Evolutionary conservation across 2,329 filamentous ascomycete genomes (phyloP), one percentile per base, ranked within the genome.

Genomic region (Diplodia sapinea): DNA sequence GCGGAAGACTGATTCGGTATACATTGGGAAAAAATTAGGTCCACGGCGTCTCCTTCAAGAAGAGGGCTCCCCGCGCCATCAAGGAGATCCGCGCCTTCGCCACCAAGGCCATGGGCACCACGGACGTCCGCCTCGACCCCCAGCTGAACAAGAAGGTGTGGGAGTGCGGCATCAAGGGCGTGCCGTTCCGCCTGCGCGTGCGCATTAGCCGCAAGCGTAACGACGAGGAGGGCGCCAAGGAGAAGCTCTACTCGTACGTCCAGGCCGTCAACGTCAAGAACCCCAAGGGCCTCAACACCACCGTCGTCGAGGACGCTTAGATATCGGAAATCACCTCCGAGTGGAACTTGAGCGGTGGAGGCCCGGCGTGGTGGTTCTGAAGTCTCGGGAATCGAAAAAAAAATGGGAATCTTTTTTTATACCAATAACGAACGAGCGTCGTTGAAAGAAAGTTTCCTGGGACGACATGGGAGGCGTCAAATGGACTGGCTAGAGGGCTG

Each of bases 61-160:
- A 99, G 93, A 89, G 95, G 82, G 96, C 96, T 82, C 95, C 95
- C 82, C 88, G 89, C 80, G 95, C 95, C 80, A 96, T 99, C 88
- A 99, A 99, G 92, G 95, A 98, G 91, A 98, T 99, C 87, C 92
- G 93, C 86, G 88, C 86, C 78, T 99, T 99, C 81, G 93, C 95
- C 78, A 85, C 87, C 81, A 87, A 93, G 87, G 91, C 94, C 78
- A 99, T 99, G 96, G 94, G 94, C 82, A 99, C 95, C 85, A 85
- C 88, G 79, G 95, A 99, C 82, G 95, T 99, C 85, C 95, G 95
- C 79, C 86, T 99, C 81, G 95, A 99, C 89, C 95, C 95, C 80
- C 91, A 95, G 86, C 87, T 99, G 80, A 99, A 99, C 91, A 99
- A 99, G 92, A 98, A 99, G 89, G 94, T 99, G 83, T 99, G 95